Percentiles rank a stretch among this genome's conserved stretches.
Conservation (phyloP, 148 eudicot species). For the Polygonum aviculare region DNA sequence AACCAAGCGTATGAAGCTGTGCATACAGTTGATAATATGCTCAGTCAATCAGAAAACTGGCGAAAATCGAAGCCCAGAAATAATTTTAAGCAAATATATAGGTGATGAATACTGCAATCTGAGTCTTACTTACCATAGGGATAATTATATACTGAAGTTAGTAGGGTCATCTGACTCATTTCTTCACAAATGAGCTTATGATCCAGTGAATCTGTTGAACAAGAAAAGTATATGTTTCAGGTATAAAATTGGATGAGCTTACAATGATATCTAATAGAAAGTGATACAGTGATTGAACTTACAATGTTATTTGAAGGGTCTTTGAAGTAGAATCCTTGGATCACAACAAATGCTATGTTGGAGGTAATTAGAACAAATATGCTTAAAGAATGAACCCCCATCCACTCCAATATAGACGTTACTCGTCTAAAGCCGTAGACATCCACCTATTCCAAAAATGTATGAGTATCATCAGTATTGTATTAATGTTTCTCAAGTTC, state of each 20-base stretch:
- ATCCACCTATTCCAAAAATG: slow-evolving; percentile 46
- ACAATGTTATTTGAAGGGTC: slow-evolving; percentile 64
- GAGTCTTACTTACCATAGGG: slow-evolving; percentile 13
- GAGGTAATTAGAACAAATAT: slow-evolving; percentile 58
- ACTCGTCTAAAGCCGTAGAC: slow-evolving; percentile 42
- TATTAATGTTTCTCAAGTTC: background rate
- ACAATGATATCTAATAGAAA: background rate
- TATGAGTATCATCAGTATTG: too few species aligned
- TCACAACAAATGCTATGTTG: slow-evolving; percentile 50
- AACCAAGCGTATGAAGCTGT: background rate
- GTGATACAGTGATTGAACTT: slow-evolving; percentile 21
- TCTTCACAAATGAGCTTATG: slow-evolving; percentile 31
- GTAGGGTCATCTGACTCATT: slow-evolving; percentile 17
- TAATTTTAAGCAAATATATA: background rate
- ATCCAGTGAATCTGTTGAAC: slow-evolving; percentile 57
- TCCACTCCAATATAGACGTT: slow-evolving; percentile 53
- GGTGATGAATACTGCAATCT: background rate
- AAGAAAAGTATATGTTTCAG: background rate
- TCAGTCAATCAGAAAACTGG: background rate
- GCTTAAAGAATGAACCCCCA: slow-evolving; percentile 67
- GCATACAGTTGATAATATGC: background rate
- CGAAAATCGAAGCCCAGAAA: too few species aligned
- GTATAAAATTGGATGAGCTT: background rate
- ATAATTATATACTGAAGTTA: background rate
- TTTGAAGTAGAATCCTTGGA: slow-evolving; percentile 75